Percentiles rank a stretch among this genome's conserved stretches.
These are phyloP conservation scores for Beauveria asiatica DNA, from an alignment of 2,329 filamentous ascomycete species.

Conservation along the genomic window DNA sequence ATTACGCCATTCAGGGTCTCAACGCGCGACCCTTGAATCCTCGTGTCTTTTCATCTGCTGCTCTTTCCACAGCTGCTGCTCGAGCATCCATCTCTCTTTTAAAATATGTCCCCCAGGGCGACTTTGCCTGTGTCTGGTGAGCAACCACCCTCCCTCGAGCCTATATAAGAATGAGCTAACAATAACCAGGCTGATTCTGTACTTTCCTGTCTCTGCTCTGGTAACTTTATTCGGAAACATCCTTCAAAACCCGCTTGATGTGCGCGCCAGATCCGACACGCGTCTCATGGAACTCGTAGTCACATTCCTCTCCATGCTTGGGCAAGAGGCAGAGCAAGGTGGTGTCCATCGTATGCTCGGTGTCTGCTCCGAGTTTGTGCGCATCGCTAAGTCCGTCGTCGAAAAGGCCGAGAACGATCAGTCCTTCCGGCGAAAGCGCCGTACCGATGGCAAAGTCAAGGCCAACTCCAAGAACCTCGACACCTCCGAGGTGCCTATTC, in stretches of 20 bases:
- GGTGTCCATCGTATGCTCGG: constrained; percentile 90
- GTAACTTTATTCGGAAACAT: constrained; percentile 96
- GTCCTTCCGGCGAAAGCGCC: constrained; percentile 73
- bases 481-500: constrained; percentile 10
- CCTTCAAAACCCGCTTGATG: constrained; percentile 86
- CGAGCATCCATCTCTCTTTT: constrained; percentile 87
- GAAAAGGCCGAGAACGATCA: constrained; percentile 87
- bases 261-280: constrained; percentile 78
- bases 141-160: constrained; percentile 21
- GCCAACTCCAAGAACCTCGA: constrained; percentile 1
- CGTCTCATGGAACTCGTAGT: constrained; percentile 90
- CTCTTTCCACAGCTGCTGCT: constrained; percentile 85
- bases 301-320: constrained; percentile 80
- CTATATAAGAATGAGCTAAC: constrained; percentile 20
- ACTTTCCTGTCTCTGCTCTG: constrained; percentile 91
- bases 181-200: constrained; percentile 66
- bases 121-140: constrained; percentile 91
- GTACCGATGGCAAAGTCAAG: constrained; percentile 33
- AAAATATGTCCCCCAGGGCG: constrained; percentile 92
- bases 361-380: constrained; percentile 92
- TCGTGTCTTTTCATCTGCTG: constrained; percentile 86
- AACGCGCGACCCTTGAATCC: constrained; percentile 89
- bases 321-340: constrained; percentile 81
- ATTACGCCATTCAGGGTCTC: constrained; percentile 89
- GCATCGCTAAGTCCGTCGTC: constrained; percentile 83